Percentiles rank a stretch among this genome's conserved stretches.
phyloP scores from a whole-genome alignment of 345 rosid genomes.

The Acer yangbiense region DNA sequence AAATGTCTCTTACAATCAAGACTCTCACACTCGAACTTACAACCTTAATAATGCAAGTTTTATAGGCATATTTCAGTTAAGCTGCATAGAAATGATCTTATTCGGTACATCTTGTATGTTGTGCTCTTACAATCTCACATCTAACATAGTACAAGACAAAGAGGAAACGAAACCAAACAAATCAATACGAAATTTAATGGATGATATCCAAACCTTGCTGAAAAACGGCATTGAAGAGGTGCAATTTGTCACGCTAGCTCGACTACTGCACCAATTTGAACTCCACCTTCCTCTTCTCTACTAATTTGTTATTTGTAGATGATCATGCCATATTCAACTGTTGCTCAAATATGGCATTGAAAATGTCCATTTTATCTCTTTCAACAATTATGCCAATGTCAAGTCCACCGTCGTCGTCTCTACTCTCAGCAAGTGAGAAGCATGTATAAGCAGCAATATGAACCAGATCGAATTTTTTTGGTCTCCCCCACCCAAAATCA shows the following conservation, averaged over 20 bases:
- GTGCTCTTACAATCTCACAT: no score
- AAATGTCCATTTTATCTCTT: slow-evolving; percentile 24
- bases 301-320: no score
- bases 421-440: slow-evolving; percentile 22
- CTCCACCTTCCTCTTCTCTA: slow-evolving; percentile 26
- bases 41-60: no score
- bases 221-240: slow-evolving; percentile 10
- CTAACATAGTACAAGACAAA: no score
- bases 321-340: no score
- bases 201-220: slow-evolving; percentile 4
- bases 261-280: slow-evolving; percentile 32
- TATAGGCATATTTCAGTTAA: no score
- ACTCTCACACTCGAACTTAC: no score
- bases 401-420: slow-evolving; percentile 28
- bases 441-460: slow-evolving; percentile 21
- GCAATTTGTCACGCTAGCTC: slow-evolving; percentile 9
- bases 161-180: no score
- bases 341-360: not conserved
- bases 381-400: slow-evolving; percentile 31
- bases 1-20: no score
- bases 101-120: no score
- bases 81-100: no score
- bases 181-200: not conserved
- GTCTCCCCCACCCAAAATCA: slow-evolving; percentile 52
- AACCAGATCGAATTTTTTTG: slow-evolving; percentile 26